Conservation (phyloP, 495 filamentous ascomycete genomes). For the Penicillium coprophilum region DNA sequence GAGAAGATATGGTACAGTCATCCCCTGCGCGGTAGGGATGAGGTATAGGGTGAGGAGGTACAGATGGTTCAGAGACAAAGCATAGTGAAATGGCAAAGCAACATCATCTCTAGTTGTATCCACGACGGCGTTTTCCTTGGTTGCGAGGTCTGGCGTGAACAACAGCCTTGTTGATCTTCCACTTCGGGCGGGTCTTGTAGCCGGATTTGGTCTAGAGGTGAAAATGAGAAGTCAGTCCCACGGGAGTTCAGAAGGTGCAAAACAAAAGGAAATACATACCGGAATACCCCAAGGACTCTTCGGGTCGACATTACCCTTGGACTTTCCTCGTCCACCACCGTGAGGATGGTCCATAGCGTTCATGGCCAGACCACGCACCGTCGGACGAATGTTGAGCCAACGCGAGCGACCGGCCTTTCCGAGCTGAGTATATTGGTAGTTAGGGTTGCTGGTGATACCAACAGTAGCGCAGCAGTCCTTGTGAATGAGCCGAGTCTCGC, state of each 20-base stretch:
- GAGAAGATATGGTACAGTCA: conserved; percentile 30
- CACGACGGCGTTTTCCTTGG: conserved; percentile 66
- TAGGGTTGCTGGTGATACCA: conserved; percentile 88
- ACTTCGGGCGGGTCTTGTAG: conserved; percentile 84
- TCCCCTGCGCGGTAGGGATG: conserved; percentile 15
- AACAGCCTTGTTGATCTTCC: conserved; percentile 79
- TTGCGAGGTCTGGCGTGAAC: conserved; percentile 72
- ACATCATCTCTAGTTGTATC: conserved; percentile 38
- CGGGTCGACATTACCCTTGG: conserved; percentile 93
- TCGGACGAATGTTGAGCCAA: conserved; percentile 91
- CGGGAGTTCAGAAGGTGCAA: background rate
- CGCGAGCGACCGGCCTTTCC: conserved; percentile 91
- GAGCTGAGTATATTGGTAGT: conserved; percentile 83
- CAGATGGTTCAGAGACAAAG: conserved; percentile 14
- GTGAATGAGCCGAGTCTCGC: conserved; percentile 83
- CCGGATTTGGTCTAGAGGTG: conserved; percentile 79
- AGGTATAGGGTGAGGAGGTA: conserved; percentile 23
- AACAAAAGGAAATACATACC: conserved; percentile 56
- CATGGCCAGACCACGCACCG: conserved; percentile 96
- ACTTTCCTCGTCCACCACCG: conserved; percentile 97
- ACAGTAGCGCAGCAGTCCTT: conserved; percentile 92
- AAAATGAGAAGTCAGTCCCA: conserved; percentile 21
- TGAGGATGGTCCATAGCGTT: conserved; percentile 96
- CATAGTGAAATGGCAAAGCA: conserved; percentile 11
- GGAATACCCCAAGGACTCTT: conserved; percentile 95